Conservation (phyloP, 208 protist species). For the Herpetomonas muscarum region DNA sequence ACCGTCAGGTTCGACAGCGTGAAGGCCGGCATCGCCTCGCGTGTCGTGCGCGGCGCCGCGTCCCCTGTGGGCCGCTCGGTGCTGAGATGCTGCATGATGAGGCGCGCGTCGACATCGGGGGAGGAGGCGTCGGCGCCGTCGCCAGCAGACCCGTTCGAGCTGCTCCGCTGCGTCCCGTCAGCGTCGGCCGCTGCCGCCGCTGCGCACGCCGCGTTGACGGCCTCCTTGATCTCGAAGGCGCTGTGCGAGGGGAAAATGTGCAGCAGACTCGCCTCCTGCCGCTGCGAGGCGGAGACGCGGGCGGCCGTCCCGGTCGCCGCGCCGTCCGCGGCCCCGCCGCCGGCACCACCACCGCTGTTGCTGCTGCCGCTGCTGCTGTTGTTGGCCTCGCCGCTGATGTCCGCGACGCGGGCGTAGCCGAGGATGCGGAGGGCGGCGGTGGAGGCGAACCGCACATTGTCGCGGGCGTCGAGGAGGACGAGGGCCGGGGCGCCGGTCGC, state of each 20-base stretch:
- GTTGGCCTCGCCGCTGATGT: conserved; percentile 5
- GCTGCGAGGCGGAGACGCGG: neutral
- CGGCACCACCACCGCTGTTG: neutral
- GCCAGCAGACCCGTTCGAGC: too few relatives aligned
- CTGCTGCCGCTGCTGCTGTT: conserved; percentile 3
- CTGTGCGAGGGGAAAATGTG: neutral
- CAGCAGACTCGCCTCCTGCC: neutral
- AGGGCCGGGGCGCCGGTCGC: neutral
- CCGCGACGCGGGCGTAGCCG: neutral
- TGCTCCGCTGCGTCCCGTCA: neutral
- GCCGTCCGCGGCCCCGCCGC: neutral
- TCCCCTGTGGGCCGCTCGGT: too few relatives aligned
- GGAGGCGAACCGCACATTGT: neutral
- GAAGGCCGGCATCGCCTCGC: neutral
- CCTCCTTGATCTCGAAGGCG: neutral
- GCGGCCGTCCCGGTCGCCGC: neutral
- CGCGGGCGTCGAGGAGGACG: neutral
- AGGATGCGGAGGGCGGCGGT: neutral
- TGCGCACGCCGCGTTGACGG: neutral
- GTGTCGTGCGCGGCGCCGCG: too few relatives aligned
- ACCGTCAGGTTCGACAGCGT: neutral
- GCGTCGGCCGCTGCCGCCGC: neutral
- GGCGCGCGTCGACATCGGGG: too few relatives aligned
- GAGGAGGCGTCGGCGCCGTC: too few relatives aligned
- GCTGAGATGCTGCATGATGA: too few relatives aligned